phyloP scores from a whole-genome alignment of 306 rosid species.

The Vigna nakashimae region DNA sequence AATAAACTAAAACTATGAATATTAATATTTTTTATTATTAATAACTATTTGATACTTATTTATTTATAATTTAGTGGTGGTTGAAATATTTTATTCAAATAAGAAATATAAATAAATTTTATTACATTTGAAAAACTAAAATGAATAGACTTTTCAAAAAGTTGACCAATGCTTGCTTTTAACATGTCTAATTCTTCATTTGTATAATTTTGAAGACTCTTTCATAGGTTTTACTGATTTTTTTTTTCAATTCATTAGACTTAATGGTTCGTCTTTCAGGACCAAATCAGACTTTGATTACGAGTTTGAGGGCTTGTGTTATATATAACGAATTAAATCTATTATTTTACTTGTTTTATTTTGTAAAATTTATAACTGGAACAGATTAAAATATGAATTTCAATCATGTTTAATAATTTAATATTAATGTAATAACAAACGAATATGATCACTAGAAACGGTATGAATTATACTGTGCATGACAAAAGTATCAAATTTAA shows the following conservation, averaged over 20 bases:
- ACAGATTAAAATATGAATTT: neutral
- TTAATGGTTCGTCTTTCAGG: too few relatives aligned
- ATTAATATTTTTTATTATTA: too few relatives aligned
- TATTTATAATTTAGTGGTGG: too few relatives aligned
- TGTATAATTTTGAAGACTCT: neutral
- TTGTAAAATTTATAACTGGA: neutral
- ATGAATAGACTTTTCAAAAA: neutral
- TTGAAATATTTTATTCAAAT: too few relatives aligned
- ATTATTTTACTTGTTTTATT: neutral
- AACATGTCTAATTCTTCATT: neutral
- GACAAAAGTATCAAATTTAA: too few relatives aligned
- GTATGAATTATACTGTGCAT: too few relatives aligned
- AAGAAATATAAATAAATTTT: too few relatives aligned
- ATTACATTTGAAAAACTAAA: neutral
- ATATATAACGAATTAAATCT: neutral
- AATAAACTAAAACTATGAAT: too few relatives aligned
- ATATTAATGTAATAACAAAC: too few relatives aligned
- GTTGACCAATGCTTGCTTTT: neutral
- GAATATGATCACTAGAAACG: too few relatives aligned
- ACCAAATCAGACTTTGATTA: neutral
- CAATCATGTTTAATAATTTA: neutral
- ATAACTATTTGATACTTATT: too few relatives aligned
- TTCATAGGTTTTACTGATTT: neutral
- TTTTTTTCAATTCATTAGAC: neutral
- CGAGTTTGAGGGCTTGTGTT: neutral